A percentile compares a stretch with the other conserved stretches of the same genome.
phyloP scores from a whole-genome alignment of 2,329 filamentous ascomycete species.

The Hypoxylon sp. region DNA sequence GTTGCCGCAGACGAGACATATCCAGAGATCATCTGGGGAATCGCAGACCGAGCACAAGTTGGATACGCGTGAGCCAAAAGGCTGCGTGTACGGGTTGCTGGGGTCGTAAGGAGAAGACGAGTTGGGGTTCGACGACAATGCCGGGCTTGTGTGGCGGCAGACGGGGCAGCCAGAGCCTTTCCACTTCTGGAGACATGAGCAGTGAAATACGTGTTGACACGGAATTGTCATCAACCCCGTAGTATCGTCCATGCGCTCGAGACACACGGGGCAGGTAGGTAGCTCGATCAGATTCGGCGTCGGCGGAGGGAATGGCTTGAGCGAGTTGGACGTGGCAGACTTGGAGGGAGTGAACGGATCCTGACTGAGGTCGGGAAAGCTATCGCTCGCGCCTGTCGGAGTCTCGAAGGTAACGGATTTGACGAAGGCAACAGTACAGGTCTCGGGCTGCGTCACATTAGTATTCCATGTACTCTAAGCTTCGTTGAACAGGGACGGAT shows the following conservation, averaged over 20 bases:
- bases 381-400: constrained; percentile 56
- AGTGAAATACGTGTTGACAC: constrained; percentile 98
- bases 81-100: constrained; percentile 59
- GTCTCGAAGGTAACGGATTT: constrained; percentile 87
- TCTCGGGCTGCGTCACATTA: constrained; percentile 72
- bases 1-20: constrained; percentile 91
- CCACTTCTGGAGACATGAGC: constrained; percentile 95
- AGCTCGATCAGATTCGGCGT: constrained; percentile 89
- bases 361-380: constrained; percentile 67
- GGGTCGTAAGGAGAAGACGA: constrained; percentile 50
- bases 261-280: constrained; percentile 93
- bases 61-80: constrained; percentile 66
- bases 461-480: constrained; percentile 25
- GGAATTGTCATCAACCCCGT: constrained; percentile 94
- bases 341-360: constrained; percentile 68
- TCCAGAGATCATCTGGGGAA: constrained; percentile 85
- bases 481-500: too few species aligned
- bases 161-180: constrained; percentile 92
- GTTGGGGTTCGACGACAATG: constrained; percentile 38
- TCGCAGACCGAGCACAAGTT: constrained; percentile 86
- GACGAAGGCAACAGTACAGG: constrained; percentile 94
- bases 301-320: constrained; percentile 68
- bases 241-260: constrained; percentile 98
- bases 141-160: constrained; percentile 80
- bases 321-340: constrained; percentile 50